Evolutionary conservation across 2,329 filamentous ascomycete genomes (phyloP), one percentile per base, ranked within the genome.

Genomic region (Cercospora sojina): DNA sequence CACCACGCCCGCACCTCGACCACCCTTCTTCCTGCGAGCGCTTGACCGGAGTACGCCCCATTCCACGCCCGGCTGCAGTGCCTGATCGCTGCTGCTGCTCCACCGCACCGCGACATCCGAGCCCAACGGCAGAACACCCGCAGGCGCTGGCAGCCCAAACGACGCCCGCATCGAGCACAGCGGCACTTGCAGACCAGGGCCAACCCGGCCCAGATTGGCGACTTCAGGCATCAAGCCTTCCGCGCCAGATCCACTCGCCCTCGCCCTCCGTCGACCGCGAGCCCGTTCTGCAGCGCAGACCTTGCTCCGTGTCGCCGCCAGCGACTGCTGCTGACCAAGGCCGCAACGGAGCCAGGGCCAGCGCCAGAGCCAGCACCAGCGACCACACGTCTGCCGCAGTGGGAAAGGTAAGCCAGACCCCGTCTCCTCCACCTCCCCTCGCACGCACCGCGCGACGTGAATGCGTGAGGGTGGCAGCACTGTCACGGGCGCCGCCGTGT

Each of bases 201-300:
- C 23, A 62, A 53, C 60, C 60, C 47, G 12, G 47, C 18, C 9
- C 16, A 32, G 29, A 62, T 55, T 56, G 29, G 60, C 47, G 59
- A 55, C 60, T 53, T 56, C 60, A 62, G 60, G 60, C 60, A 62
- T 62, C 60, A 62, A 62, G 31, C 59, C 35, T 41, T 51, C 59
- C 59, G 25, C 38, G 38, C 35, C 47, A 62, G 60, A 35, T 49
- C 60, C 43, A 53, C 60, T 61, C 59, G 23, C 10, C 43, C 60
- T 61, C 59, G 23, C 10, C 43, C 56, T 59, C 38, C 38, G 56
- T 23, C 47, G 13, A 55, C 47, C 29, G 53, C 23, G 35, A 51
- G 60, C 60, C 12, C 18, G 43, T 53, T 62, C 32, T 55, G 60
- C 60, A 62, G 60, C 60, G 47, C 49, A 43, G 47, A 55, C 60